Evolutionary conservation across 257 asterid genomes (phyloP).

Genomic region (Nicotiana knightiana): DNA sequence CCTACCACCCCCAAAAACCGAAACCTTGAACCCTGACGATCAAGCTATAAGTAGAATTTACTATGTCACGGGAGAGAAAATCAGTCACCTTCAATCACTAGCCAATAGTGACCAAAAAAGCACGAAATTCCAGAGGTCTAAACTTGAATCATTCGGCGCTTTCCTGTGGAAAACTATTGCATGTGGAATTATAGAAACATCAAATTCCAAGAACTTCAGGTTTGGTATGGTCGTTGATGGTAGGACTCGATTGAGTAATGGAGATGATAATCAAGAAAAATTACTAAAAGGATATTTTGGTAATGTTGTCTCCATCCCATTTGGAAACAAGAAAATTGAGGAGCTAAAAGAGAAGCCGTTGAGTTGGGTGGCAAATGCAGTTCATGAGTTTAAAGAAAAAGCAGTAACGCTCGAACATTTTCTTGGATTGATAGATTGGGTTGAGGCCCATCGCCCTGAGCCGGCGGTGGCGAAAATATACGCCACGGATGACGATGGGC

Average conservation of each 20-base stretch:
- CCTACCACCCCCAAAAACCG: conserved; percentile 9
- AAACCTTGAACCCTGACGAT: background rate
- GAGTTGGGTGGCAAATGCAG: background rate
- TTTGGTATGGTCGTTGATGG: conserved; percentile 6
- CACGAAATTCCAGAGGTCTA: conserved; percentile 17
- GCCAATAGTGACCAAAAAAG: conserved; percentile 22
- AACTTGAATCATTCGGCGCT: conserved; percentile 58
- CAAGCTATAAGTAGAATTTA: conserved; percentile 51
- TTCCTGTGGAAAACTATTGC: conserved; percentile 57
- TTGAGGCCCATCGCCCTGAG: background rate
- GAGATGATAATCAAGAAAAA: background rate
- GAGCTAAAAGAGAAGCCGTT: background rate
- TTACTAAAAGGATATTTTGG: background rate
- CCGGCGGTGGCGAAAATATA: conserved; percentile 33
- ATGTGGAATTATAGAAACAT: background rate
- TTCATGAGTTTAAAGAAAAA: background rate
- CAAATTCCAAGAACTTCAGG: background rate
- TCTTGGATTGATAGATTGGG: conserved; percentile 14
- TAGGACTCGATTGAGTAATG: background rate
- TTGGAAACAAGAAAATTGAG: background rate
- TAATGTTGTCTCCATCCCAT: conserved; percentile 12
- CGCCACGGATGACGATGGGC: conserved; percentile 28
- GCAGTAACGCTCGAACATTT: conserved; percentile 4
- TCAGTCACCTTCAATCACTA: conserved; percentile 32
- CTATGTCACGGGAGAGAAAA: conserved; percentile 32